Percentiles rank a stretch among this genome's conserved stretches.
Evolutionary conservation across 78 protist species (phyloP).

Genomic region (Dictyostelium purpureum): DNA sequence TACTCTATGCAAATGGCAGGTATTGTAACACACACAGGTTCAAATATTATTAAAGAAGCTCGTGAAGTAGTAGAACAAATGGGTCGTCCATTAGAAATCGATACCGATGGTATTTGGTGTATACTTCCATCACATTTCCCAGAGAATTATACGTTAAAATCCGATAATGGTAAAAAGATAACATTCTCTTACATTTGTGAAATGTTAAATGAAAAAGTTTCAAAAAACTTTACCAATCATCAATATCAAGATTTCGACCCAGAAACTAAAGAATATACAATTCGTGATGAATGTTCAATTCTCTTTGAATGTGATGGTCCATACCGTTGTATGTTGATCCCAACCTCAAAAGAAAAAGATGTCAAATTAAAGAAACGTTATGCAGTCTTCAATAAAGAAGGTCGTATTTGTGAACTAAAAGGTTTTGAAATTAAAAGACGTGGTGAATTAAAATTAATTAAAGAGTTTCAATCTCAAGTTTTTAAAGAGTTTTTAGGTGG

Average conservation of each 20-base stretch:
- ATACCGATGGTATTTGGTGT: slow-evolving; percentile 99
- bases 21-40: slow-evolving; percentile 98
- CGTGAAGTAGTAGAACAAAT: slow-evolving; percentile 91
- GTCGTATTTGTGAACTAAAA: slow-evolving; percentile 97
- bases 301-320: slow-evolving; percentile 99
- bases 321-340: slow-evolving; percentile 98
- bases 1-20: slow-evolving; percentile 99
- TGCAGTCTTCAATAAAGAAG: slow-evolving; percentile 97
- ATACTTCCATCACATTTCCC: slow-evolving; percentile 97
- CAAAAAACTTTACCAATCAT: slow-evolving; percentile 90
- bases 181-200: slow-evolving; percentile 92
- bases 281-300: slow-evolving; percentile 94
- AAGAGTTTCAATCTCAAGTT: slow-evolving; percentile 95
- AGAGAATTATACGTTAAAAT: slow-evolving; percentile 84
- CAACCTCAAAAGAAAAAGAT: slow-evolving; percentile 98
- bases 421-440: slow-evolving; percentile 99
- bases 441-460: slow-evolving; percentile 99
- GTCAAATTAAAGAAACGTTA: slow-evolving; percentile 86
- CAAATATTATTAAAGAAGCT: slow-evolving; percentile 94
- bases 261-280: background rate
- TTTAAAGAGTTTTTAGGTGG: slow-evolving; percentile 91
- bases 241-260: slow-evolving; percentile 94
- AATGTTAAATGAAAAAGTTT: slow-evolving; percentile 94
- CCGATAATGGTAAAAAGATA: background rate
- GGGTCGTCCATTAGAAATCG: slow-evolving; percentile 99